A percentile compares a stretch with the other conserved stretches of the same genome.
phyloP scores from a whole-genome alignment of 1,139 yeast species.

The Ogataea hybrid region DNA sequence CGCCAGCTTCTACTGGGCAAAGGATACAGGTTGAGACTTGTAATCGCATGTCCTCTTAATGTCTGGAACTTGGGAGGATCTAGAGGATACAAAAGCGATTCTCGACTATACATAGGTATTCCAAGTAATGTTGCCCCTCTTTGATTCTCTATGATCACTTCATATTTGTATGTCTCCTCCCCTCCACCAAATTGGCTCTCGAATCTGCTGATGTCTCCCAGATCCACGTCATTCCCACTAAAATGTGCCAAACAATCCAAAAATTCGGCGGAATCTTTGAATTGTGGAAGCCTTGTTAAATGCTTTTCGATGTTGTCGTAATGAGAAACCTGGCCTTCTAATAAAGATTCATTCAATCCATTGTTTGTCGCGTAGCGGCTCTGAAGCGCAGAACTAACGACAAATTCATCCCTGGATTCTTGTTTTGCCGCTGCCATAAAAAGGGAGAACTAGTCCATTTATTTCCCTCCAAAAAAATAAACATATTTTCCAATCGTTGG shows the following conservation, averaged over 20 bases:
- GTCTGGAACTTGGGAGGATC: conserved; percentile 51
- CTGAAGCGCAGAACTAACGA: neutral
- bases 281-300: conserved; percentile 30
- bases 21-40: conserved; percentile 44
- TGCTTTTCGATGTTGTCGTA: conserved; percentile 25
- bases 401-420: neutral
- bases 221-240: conserved; percentile 10
- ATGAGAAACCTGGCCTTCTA: conserved; percentile 21
- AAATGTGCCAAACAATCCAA: conserved; percentile 25
- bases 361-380: neutral
- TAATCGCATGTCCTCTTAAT: conserved; percentile 29
- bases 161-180: conserved; percentile 17
- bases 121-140: conserved; percentile 69
- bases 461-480: conserved; percentile 6
- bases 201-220: conserved; percentile 13
- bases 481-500: neutral
- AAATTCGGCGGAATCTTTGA: conserved; percentile 26
- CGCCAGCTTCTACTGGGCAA: conserved; percentile 67
- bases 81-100: conserved; percentile 50
- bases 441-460: neutral
- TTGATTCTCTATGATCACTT: conserved; percentile 56
- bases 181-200: conserved; percentile 5
- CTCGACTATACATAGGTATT: conserved; percentile 54
- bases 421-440: neutral
- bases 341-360: neutral